Base-by-base conservation (phyloP, 208 protist genomes). In the Entamoeba invadens region DNA sequence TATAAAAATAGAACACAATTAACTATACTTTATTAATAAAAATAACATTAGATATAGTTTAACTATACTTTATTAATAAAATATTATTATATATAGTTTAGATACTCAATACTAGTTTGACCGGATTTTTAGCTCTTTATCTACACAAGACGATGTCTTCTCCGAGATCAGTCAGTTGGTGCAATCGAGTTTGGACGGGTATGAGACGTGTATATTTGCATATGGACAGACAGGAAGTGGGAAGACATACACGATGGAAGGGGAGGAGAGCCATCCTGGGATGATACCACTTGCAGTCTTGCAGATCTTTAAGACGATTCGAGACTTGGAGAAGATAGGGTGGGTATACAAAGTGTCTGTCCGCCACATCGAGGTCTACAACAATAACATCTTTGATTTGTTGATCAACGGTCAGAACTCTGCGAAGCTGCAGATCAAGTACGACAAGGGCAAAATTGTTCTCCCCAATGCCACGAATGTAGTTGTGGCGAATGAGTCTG, bases 141-240 rank as follows among this genome's bases (percentile, higher is more conserved):
- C 94, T 16, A 94, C 93, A 5, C 97, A 98, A 93, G 95, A 91
- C 44, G 95, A 97, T 50, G 95, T 98, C 1, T 98, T 98, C 95
- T 47, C 94, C 21, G 97, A 98, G 91, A 95, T 98, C 2, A 94
- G 94, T 6, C 97, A 95, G 31, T 94, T 98, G 8, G 96, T 98
- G 4, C 96, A 97, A 91, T 96, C 94, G 44, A 95, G 96, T 25
- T 91, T 98, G n/a, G 97, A 98, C 94, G 97, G 97, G 0, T 97
- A 96, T 94, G 95, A 97, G 35, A 95, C 96, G 18, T 97, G 95
- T 93, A 97, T 98, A 35, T 97, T 98, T 92, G 96, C 96, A 5
- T 98, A 98, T 94, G 97, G 97, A 14, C 97, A 97, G 72, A 98
- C 97, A 14, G 97, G 97, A n/a, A 95, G 94, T 21, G 97, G 97